Evolutionary conservation across 805 yeast genomes (phyloP).

Genomic region (Ogataea degrootiae): DNA sequence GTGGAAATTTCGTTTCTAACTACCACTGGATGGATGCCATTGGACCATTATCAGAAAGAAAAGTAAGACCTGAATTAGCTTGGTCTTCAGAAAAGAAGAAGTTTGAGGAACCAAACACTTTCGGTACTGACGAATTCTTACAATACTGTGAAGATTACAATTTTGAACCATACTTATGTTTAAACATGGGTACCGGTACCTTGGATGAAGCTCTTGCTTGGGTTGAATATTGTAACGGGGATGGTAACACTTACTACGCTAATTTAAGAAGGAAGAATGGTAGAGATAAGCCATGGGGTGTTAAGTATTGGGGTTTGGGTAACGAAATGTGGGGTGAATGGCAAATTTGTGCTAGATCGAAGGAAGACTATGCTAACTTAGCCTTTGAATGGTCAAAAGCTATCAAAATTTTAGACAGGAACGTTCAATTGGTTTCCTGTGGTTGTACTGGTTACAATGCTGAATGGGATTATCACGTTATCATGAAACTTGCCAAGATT

Average conservation of each 20-base stretch:
- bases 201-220: constrained; percentile 32
- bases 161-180: constrained; percentile 30
- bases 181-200: constrained; percentile 35
- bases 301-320: constrained; percentile 34
- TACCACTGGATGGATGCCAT: constrained; percentile 34
- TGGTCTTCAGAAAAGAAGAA: constrained; percentile 21
- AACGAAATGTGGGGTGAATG: constrained; percentile 35
- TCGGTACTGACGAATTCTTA: constrained; percentile 34
- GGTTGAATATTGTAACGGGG: constrained; percentile 32
- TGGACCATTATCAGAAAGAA: constrained; percentile 29
- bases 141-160: constrained; percentile 30
- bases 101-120: constrained; percentile 27
- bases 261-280: constrained; percentile 31
- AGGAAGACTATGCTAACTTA: constrained; percentile 26
- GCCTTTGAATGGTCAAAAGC: constrained; percentile 35
- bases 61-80: constrained; percentile 31
- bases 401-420: constrained; percentile 27
- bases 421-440: constrained; percentile 26
- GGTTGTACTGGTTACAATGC: constrained; percentile 27
- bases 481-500: constrained; percentile 22
- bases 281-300: constrained; percentile 30
- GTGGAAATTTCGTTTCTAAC: constrained; percentile 32
- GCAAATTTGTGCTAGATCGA: constrained; percentile 32
- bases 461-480: constrained; percentile 29
- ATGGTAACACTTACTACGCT: constrained; percentile 30